Evolutionary conservation across 768 basidiomycete genomes (phyloP), one percentile per base, ranked within the genome.

Genomic region (Termitomyces sp.): DNA sequence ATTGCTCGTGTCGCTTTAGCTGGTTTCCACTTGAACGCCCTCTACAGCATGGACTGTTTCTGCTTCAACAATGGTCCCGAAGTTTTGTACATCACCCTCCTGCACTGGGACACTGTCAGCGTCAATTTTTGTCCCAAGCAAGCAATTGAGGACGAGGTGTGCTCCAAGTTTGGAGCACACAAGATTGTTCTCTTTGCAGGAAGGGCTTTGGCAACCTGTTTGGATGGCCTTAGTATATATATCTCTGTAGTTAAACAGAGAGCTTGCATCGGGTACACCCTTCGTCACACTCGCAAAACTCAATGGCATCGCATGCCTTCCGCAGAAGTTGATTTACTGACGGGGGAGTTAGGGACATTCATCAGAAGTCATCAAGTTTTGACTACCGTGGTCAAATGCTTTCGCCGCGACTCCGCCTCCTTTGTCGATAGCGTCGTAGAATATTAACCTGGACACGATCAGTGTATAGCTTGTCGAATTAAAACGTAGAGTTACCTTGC

Each of bases 141-240:
- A 67, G 16, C 78, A 78, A 41, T 80, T 80, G 7, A 93, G 70
- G 36, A 93, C 71, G 25, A 92, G 68, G 25, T 77, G 66, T 1
- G 91, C 90, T n/a, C 92, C 92, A 7, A 78, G 52, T 65, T 94
- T 94, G 11, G 87, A 89, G 15, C 75, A 77, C 3, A 93, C 83
- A n/a, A 75, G 67, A 68, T 92, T 92, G 49, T 78, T 77, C 66
- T 91, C 86, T 64, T 72, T 83, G 70, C 92, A 94, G 7, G 63
- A 66, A 16, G 78, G 64, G 61, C 86, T 87, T 56, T 83, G 75
- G 15, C 91, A 79, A 63, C 91, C 91, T 93, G 15, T 43, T 10
- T 41, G 11, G 7, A 50, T 15, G 20, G 13, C 16, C 35, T 56
- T 27, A 56, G 36, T 16, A 45, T 40, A 13, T 29, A 12, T 27